Conservation (phyloP, 768 basidiomycete species). For the Strobilomyces dryophilus region DNA sequence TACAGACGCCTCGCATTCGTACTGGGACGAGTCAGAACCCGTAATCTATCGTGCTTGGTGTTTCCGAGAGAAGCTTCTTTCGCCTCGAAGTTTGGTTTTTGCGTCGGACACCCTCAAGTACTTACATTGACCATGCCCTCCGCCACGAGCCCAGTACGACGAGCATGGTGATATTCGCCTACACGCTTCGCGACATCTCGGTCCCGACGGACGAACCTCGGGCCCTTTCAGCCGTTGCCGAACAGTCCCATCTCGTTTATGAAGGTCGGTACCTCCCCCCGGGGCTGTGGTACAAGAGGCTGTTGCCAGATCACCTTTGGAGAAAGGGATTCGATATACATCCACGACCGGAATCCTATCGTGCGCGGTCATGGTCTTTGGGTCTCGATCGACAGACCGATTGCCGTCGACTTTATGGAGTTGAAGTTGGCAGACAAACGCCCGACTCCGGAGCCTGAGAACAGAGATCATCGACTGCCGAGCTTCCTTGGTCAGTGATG, state of each 20-base stretch:
- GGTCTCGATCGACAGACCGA: not conserved
- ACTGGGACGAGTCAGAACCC: not conserved
- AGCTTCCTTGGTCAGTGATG: not conserved
- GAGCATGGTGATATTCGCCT: not conserved
- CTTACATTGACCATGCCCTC: not conserved
- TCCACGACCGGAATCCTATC: not conserved
- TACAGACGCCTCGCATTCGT: not conserved
- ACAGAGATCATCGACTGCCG: not conserved
- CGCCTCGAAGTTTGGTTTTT: not conserved
- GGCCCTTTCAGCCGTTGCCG: not conserved
- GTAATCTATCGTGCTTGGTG: not conserved
- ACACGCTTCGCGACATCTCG: not conserved
- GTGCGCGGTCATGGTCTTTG: constrained; percentile 1
- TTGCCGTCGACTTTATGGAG: not conserved
- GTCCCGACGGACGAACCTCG: not conserved
- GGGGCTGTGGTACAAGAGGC: not conserved
- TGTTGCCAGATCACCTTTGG: not conserved
- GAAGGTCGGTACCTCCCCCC: not conserved
- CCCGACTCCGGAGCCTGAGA: not conserved
- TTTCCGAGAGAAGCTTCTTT: constrained; percentile 2
- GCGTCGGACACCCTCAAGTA: constrained; percentile 2
- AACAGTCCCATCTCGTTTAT: not conserved
- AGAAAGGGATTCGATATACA: not conserved
- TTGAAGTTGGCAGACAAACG: not conserved
- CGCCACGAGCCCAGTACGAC: constrained; percentile 1